These are phyloP conservation scores for Canariomyces notabilis DNA, from an alignment of 2,329 filamentous ascomycete species.

Conservation along the genomic window DNA sequence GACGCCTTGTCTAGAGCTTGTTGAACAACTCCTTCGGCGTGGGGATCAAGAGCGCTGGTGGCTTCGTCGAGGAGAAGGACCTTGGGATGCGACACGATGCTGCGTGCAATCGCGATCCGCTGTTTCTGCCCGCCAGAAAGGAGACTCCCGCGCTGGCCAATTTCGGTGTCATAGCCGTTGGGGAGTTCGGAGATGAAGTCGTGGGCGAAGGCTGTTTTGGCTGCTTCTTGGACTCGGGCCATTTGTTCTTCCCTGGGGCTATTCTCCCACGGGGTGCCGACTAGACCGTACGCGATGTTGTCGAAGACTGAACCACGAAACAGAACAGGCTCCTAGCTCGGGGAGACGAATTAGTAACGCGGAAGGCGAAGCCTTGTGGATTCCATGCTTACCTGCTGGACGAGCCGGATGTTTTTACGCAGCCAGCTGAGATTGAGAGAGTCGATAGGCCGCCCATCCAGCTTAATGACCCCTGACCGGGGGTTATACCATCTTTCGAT, in stretches of 20 bases:
- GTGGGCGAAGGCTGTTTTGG: conserved; percentile 49
- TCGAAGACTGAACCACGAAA: conserved; percentile 42
- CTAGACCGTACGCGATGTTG: conserved; percentile 47
- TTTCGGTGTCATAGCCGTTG: conserved; percentile 53
- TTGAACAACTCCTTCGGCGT: conserved; percentile 48
- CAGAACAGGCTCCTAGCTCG: conserved; percentile 32
- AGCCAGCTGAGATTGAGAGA: conserved; percentile 29
- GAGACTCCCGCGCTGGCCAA: conserved; percentile 61
- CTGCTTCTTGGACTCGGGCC: conserved; percentile 47
- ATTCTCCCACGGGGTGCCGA: conserved; percentile 30
- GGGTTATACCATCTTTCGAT: conserved; percentile 51
- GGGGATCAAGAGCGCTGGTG: conserved; percentile 50
- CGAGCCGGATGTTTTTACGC: conserved; percentile 29
- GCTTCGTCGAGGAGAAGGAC: conserved; percentile 66
- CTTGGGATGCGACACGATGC: conserved; percentile 57
- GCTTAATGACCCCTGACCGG: conserved; percentile 23
- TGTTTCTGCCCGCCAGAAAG: conserved; percentile 65
- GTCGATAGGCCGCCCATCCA: conserved; percentile 27
- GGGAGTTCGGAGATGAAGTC: conserved; percentile 8
- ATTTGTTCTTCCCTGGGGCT: conserved; percentile 38
- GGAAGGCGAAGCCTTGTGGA: not conserved
- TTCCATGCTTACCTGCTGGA: conserved; percentile 26
- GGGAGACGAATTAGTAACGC: not conserved
- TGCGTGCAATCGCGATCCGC: conserved; percentile 60
- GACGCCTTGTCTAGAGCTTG: conserved; percentile 52